These are phyloP conservation scores for Symmetrospora coprosmae DNA, from an alignment of 768 basidiomycete genomes.

Conservation along the genomic window DNA sequence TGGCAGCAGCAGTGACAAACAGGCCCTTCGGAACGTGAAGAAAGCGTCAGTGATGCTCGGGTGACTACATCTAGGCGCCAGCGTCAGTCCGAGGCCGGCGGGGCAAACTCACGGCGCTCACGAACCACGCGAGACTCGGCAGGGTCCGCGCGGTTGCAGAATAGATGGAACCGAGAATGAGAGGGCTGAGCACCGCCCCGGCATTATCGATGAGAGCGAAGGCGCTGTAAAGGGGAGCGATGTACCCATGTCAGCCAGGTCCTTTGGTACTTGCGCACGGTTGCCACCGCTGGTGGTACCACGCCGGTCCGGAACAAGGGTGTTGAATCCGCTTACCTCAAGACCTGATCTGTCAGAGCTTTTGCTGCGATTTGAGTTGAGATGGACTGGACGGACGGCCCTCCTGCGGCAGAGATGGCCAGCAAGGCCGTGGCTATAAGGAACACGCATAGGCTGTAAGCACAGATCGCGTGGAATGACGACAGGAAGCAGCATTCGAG, in stretches of 20 bases:
- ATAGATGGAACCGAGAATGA: slow-evolving; percentile 5
- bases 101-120: neutral
- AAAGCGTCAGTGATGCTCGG: no score
- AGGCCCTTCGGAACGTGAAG: no score
- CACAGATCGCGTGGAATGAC: no score
- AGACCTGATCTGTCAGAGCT: neutral
- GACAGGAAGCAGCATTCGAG: neutral
- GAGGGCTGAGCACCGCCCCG: slow-evolving; percentile 3
- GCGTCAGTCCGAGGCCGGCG: no score
- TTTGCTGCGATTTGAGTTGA: slow-evolving; percentile 1
- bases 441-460: neutral
- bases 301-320: neutral
- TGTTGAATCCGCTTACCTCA: neutral
- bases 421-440: slow-evolving; percentile 1
- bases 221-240: no score
- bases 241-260: no score
- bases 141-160: neutral
- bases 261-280: no score
- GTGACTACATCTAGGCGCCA: no score
- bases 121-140: slow-evolving; percentile 9
- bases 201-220: slow-evolving; percentile 7
- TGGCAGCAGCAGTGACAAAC: neutral
- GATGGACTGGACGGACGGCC: slow-evolving; percentile 1
- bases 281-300: no score
- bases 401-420: slow-evolving; percentile 14